Conservation (phyloP, 2,329 filamentous ascomycete genomes). For the Scedosporium boydii region DNA sequence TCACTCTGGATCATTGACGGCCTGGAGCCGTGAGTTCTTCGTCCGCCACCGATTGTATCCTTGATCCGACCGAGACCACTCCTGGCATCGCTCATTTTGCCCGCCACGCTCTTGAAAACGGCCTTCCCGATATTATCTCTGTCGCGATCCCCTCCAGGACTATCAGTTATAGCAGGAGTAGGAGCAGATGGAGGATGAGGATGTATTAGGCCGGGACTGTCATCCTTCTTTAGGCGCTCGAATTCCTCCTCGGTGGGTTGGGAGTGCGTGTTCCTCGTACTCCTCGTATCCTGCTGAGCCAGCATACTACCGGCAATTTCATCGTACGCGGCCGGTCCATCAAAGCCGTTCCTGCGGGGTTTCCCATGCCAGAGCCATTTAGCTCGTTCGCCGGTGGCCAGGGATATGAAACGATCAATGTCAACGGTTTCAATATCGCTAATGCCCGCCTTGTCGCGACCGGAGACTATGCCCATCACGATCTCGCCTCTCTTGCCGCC, state of each 20-base stretch:
- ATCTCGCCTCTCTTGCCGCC: constrained; percentile 91
- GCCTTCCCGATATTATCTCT: constrained; percentile 52
- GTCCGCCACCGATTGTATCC: constrained; percentile 61
- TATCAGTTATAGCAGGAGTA: constrained; percentile 35
- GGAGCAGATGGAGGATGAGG: constrained; percentile 28
- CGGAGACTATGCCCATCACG: constrained; percentile 87
- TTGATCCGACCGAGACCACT: constrained; percentile 79
- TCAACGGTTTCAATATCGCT: constrained; percentile 89
- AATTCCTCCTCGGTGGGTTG: constrained; percentile 18
- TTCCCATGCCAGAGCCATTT: constrained; percentile 97
- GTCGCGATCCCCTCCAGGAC: constrained; percentile 27
- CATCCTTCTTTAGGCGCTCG: constrained; percentile 29
- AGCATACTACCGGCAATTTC: constrained; percentile 35
- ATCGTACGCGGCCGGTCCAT: constrained; percentile 36
- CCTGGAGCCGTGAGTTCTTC: constrained; percentile 42
- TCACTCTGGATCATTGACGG: constrained; percentile 45
- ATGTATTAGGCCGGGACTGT: constrained; percentile 29
- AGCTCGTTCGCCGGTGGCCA: constrained; percentile 70
- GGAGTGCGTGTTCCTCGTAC: constrained; percentile 21
- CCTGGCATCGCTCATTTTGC: constrained; percentile 69
- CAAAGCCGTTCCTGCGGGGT: constrained; percentile 52
- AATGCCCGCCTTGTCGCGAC: constrained; percentile 79
- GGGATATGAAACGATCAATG: constrained; percentile 69
- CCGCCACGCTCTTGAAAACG: constrained; percentile 71
- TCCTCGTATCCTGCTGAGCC: constrained; percentile 44